phyloP scores from a whole-genome alignment of 2,329 filamentous ascomycete genomes.

The Aspergillus sojae region DNA sequence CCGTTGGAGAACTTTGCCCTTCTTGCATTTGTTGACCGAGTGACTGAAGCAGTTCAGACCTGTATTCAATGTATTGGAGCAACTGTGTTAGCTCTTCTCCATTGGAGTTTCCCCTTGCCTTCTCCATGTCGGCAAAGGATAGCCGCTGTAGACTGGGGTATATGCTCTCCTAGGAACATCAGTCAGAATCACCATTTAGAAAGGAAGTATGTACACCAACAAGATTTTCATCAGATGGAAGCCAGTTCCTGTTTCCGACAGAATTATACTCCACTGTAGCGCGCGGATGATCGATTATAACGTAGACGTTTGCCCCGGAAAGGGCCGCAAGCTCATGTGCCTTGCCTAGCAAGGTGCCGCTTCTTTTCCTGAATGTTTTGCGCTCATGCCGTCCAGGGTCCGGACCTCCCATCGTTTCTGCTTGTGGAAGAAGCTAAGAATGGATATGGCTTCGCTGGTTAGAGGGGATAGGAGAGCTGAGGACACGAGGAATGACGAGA shows the following conservation, averaged over 20 bases:
- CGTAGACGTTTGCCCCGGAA: constrained; percentile 7
- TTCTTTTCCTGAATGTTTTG: constrained; percentile 11
- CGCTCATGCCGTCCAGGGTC: constrained; percentile 10
- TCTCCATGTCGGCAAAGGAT: constrained; percentile 1
- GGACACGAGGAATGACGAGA: too few species aligned
- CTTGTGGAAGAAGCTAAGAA: neutral
- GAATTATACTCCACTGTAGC: constrained; percentile 14
- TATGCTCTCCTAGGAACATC: neutral
- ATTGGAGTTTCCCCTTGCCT: neutral
- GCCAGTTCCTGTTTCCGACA: constrained; percentile 7
- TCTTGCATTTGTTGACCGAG: neutral
- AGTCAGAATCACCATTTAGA: neutral
- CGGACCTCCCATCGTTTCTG: constrained; percentile 10
- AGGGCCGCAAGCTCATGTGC: constrained; percentile 12
- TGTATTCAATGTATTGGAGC: neutral
- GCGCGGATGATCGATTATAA: constrained; percentile 13
- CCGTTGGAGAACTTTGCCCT: neutral
- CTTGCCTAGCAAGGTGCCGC: constrained; percentile 10
- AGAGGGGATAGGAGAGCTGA: neutral
- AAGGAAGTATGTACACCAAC: constrained; percentile 1
- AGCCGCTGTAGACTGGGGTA: neutral
- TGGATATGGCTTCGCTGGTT: constrained; percentile 1
- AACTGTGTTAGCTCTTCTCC: neutral
- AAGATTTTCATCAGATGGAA: constrained; percentile 7
- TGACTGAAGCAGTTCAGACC: neutral